Base-by-base conservation (phyloP, 257 asterid genomes). In the Solanum sitiens region DNA sequence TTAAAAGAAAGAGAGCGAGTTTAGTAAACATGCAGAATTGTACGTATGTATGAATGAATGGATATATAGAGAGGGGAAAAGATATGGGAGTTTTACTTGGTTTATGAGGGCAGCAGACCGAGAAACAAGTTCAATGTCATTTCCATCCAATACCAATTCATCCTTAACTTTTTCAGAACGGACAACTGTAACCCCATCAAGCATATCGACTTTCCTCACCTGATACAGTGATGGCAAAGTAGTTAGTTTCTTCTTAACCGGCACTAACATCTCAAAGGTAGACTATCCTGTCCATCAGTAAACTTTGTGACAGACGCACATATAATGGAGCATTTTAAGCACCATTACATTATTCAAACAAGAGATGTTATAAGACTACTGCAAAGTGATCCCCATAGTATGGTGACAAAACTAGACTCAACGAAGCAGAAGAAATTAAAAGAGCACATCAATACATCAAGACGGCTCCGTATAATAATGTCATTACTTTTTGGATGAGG, bases 171-270 rank as follows among this genome's bases (percentile, higher is more conserved):
- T 80, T 12, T 80, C 85, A 47, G 68, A 80, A 6, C 85, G 63
- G 2, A 80, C 68, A 30, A 80, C 85, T 8, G 68, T 80, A 47
- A 80, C 85, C 27, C 68, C 85, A 4, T 80, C 67, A 47, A 80
- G 68, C 85, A 80, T 80, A 47, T 80, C 85, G 4, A 80, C 85
- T 80, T 80, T 80, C 85, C 85, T 80, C 25, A 80, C 85, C 85
- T 80, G 68, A 80, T 8, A 79, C n/a, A n/a, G n/a, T n/a, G n/a
- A n/a, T n/a, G n/a, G 27, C 3, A 80, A 37, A 47, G 10, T 10
- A 45, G 16, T 79, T 7, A 80, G 85, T 45, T 9, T 20, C 67
- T 20, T 30, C 27, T 27, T 27, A 9, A 37, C 39, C 8, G 25
- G 35, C 25, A 25, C 15, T 44, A 14, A 45, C 33, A 25, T n/a